A percentile compares a stretch with the other conserved stretches of the same genome.
phyloP scores from a whole-genome alignment of 2,329 filamentous ascomycete species.

The Colletotrichum falcatum region DNA sequence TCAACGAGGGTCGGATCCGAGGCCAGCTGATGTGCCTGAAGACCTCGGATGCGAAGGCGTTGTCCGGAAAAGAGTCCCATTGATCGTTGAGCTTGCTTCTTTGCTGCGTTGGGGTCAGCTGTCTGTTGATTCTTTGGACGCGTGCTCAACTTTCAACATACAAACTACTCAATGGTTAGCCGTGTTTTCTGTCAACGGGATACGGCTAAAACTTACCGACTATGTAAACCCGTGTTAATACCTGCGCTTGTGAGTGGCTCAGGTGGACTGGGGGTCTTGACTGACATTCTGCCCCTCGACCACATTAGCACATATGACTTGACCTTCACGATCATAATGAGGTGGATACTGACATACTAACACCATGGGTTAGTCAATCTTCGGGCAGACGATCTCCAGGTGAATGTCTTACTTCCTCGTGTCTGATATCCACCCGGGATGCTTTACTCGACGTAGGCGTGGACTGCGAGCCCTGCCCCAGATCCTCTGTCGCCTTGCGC shows the following conservation, averaged over 20 bases:
- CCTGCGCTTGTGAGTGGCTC: not conserved
- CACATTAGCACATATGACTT: not conserved
- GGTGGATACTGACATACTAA: slow-evolving; percentile 17
- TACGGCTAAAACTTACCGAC: not conserved
- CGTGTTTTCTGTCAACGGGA: not conserved
- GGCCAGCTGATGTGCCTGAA: not conserved
- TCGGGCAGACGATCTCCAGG: too few species aligned
- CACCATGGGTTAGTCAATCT: not conserved
- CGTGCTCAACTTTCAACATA: not conserved
- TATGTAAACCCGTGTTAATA: not conserved
- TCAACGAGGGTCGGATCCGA: not conserved
- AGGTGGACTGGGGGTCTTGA: not conserved
- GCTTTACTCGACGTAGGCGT: not conserved
- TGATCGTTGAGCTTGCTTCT: slow-evolving; percentile 15
- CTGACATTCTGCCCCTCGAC: slow-evolving; percentile 19
- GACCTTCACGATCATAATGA: not conserved
- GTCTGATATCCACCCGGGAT: not conserved
- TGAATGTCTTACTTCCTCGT: not conserved
- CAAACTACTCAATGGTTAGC: not conserved
- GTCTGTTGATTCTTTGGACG: not conserved
- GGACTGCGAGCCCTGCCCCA: not conserved
- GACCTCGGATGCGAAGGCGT: not conserved
- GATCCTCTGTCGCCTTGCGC: slow-evolving; percentile 10
- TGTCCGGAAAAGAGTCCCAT: slow-evolving; percentile 13
- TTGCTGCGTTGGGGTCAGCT: slow-evolving; percentile 8